These are phyloP conservation scores for Wickerhamiella shivajii DNA, from an alignment of 805 yeast genomes.

Conservation along the genomic window DNA sequence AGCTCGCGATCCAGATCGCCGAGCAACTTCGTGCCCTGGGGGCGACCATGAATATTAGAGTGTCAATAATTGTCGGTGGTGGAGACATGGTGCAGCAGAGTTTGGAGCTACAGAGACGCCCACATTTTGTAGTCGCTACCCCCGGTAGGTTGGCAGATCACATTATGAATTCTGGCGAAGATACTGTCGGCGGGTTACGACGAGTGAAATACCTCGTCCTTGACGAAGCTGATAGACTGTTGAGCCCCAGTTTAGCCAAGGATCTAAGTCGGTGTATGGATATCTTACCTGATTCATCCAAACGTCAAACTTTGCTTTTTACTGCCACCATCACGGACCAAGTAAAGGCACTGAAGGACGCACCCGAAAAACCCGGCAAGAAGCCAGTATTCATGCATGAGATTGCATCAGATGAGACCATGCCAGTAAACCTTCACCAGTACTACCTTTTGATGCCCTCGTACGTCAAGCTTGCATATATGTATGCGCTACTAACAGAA, in stretches of 20 bases:
- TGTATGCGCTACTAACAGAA: conserved; percentile 50
- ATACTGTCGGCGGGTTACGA: conserved; percentile 63
- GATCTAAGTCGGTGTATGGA: conserved; percentile 63
- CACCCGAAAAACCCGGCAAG: conserved; percentile 40
- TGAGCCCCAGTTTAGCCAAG: conserved; percentile 68
- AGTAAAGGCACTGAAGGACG: conserved; percentile 63
- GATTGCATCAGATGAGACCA: conserved; percentile 59
- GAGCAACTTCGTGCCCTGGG: conserved; percentile 94
- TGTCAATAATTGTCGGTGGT: conserved; percentile 86
- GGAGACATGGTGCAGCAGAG: conserved; percentile 87
- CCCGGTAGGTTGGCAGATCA: conserved; percentile 96
- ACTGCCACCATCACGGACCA: conserved; percentile 95
- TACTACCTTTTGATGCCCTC: conserved; percentile 68
- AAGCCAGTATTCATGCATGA: conserved; percentile 56
- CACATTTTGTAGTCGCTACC: conserved; percentile 92
- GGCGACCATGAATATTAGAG: conserved; percentile 68
- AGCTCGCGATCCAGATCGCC: conserved; percentile 89
- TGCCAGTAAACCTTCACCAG: conserved; percentile 58
- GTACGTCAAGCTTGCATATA: conserved; percentile 78
- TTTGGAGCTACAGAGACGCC: conserved; percentile 60
- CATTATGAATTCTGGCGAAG: conserved; percentile 74
- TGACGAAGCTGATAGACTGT: conserved; percentile 90
- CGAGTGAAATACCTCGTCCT: conserved; percentile 70
- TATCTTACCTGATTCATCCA: conserved; percentile 51
- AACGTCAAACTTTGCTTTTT: conserved; percentile 77